Evolutionary conservation across 1,284 basidiomycete species (phyloP).

Genomic region (Dichomitus squalens): DNA sequence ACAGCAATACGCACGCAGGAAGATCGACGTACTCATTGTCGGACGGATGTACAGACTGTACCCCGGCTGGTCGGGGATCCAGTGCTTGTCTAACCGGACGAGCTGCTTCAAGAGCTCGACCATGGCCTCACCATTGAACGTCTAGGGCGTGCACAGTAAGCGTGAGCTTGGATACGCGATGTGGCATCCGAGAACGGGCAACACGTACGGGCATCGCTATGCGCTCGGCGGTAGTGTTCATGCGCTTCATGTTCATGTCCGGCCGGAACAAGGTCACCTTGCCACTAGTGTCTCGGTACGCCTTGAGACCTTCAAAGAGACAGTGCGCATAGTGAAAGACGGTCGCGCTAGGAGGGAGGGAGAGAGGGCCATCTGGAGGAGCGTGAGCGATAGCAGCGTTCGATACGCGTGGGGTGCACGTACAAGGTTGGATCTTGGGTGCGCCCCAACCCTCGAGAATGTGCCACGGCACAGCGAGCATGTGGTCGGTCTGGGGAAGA

Average conservation of each 20-base stretch:
- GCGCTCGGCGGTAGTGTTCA: conserved; percentile 78
- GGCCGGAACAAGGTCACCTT: conserved; percentile 91
- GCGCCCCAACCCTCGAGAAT: conserved; percentile 76
- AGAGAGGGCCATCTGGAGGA: conserved; percentile 41
- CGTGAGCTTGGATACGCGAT: background rate
- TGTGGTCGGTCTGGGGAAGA: conserved; percentile 80
- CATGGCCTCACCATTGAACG: conserved; percentile 81
- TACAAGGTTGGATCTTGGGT: conserved; percentile 86
- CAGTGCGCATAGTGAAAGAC: conserved; percentile 95
- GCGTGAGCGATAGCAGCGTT: background rate
- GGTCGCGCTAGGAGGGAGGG: conserved; percentile 81
- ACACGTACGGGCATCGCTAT: conserved; percentile 75
- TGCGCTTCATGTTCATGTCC: conserved; percentile 97
- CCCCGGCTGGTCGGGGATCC: conserved; percentile 90
- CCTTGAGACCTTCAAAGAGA: conserved; percentile 96
- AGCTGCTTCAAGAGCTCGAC: conserved; percentile 90
- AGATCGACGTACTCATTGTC: conserved; percentile 59
- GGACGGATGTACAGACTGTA: conserved; percentile 93
- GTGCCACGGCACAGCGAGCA: conserved; percentile 87
- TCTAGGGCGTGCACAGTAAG: conserved; percentile 46
- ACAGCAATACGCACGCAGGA: conserved; percentile 1
- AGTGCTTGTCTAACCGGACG: conserved; percentile 84
- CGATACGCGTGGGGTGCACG: conserved; percentile 25
- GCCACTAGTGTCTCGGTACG: conserved; percentile 83
- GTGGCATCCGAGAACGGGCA: background rate